Percentiles rank a stretch among this genome's conserved stretches.
Evolutionary conservation across 495 filamentous ascomycete genomes (phyloP).

Genomic region (Entonaema liquescens): DNA sequence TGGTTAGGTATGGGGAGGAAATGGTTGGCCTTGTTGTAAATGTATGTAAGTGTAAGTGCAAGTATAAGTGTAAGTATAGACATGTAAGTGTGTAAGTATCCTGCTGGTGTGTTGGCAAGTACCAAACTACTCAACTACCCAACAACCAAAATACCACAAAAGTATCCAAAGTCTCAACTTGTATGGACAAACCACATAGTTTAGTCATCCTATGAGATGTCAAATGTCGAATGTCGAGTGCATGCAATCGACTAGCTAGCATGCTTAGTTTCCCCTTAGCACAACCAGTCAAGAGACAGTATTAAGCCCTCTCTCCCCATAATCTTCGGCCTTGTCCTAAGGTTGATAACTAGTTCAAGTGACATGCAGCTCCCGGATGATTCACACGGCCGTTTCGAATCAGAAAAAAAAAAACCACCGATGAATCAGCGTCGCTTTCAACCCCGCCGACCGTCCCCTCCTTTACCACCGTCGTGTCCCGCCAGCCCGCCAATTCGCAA

Average conservation of each 20-base stretch:
- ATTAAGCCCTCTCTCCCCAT: slow-evolving; percentile 24
- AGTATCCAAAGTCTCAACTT: not conserved
- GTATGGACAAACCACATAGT: slow-evolving; percentile 8
- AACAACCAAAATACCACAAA: slow-evolving; percentile 4
- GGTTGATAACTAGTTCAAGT: slow-evolving; percentile 12
- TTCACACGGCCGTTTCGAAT: slow-evolving; percentile 23
- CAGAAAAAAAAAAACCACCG: not conserved
- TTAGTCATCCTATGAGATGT: slow-evolving; percentile 34
- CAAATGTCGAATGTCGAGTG: not conserved
- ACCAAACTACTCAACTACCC: not conserved
- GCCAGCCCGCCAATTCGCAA: slow-evolving; percentile 40
- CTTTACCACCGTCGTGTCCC: slow-evolving; percentile 21
- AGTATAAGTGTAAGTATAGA: not conserved
- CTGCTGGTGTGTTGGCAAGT: slow-evolving; percentile 20
- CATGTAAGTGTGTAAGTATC: slow-evolving; percentile 10
- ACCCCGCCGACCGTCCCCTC: slow-evolving; percentile 15
- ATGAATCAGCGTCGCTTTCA: slow-evolving; percentile 30
- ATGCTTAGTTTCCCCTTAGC: slow-evolving; percentile 6
- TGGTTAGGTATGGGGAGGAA: slow-evolving; percentile 2
- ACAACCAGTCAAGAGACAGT: not conserved
- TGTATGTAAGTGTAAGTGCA: slow-evolving; percentile 2
- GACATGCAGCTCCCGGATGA: slow-evolving; percentile 35
- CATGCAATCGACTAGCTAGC: slow-evolving; percentile 2
- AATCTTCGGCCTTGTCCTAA: not conserved
- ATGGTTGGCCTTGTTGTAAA: not conserved